phyloP scores from a whole-genome alignment of 768 basidiomycete species.

The Dictyophora rubrovolvata region DNA sequence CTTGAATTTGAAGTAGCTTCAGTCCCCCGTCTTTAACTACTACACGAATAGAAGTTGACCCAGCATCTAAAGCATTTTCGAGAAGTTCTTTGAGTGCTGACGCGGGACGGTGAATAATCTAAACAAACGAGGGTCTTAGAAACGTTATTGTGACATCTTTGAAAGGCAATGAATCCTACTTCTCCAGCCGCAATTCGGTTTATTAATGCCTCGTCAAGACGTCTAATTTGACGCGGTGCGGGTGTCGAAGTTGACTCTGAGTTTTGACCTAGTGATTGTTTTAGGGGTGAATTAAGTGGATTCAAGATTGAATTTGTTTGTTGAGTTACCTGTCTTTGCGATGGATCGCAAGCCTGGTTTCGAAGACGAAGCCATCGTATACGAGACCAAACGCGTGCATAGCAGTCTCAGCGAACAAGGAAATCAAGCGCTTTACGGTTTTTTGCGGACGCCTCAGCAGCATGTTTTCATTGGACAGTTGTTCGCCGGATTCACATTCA shows the following conservation, averaged over 20 bases:
- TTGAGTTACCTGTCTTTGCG: not conserved
- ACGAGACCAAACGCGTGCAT: no score
- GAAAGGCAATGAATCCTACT: slow-evolving; percentile 19
- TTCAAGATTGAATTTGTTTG: no score
- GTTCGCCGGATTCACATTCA: no score
- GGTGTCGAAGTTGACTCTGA: not conserved
- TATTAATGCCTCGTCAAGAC: slow-evolving; percentile 73
- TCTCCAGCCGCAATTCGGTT: slow-evolving; percentile 77
- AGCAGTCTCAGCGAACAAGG: no score
- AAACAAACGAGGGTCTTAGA: not conserved
- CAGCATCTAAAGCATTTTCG: slow-evolving; percentile 94
- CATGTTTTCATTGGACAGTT: no score
- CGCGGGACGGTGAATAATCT: slow-evolving; percentile 85
- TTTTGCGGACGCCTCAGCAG: no score
- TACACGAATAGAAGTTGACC: slow-evolving; percentile 75
- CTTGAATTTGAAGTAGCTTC: slow-evolving; percentile 90
- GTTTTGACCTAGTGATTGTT: not conserved
- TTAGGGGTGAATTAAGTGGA: not conserved
- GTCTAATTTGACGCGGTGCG: slow-evolving; percentile 58
- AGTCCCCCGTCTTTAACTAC: slow-evolving; percentile 92
- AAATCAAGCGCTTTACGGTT: no score
- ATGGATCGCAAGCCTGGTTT: not conserved
- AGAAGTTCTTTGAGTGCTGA: slow-evolving; percentile 94
- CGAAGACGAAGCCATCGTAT: not conserved
- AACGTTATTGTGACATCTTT: slow-evolving; percentile 47